A percentile compares a stretch with the other conserved stretches of the same genome.
phyloP scores from a whole-genome alignment of 192 early-diverging fungal genomes.

The Mortierella alpina region DNA sequence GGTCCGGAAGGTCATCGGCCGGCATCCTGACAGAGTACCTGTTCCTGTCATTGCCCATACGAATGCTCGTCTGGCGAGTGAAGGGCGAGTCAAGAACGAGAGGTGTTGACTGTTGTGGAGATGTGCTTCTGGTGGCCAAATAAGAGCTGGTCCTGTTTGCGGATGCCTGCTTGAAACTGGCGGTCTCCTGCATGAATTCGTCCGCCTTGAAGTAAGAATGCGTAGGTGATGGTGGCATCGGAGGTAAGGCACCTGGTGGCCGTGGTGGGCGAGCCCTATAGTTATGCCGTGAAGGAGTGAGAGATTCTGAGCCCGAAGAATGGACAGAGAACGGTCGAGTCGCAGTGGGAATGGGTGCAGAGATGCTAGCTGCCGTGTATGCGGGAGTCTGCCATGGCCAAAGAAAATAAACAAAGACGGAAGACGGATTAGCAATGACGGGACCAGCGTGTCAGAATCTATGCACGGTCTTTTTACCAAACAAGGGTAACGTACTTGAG shows the following conservation, averaged over 20 bases:
- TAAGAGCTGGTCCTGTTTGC: slow-evolving; percentile 12
- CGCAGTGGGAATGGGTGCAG: slow-evolving; percentile 14
- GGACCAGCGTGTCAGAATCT: neutral
- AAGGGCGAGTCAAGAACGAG: slow-evolving; percentile 38
- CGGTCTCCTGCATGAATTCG: slow-evolving; percentile 1
- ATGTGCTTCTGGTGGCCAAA: slow-evolving; percentile 20
- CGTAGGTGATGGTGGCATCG: slow-evolving; percentile 23
- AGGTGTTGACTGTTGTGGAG: slow-evolving; percentile 10
- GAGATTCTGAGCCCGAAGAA: slow-evolving; percentile 15
- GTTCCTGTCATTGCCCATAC: slow-evolving; percentile 39
- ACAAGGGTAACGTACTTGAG: neutral
- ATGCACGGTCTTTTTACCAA: neutral
- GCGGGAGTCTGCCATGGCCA: neutral
- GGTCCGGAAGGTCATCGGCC: slow-evolving; percentile 9
- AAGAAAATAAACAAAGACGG: neutral
- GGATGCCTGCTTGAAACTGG: neutral
- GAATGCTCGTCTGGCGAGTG: slow-evolving; percentile 40
- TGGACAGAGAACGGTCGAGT: slow-evolving; percentile 22
- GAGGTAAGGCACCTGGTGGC: slow-evolving; percentile 19
- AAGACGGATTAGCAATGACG: neutral
- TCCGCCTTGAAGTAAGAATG: slow-evolving; percentile 10
- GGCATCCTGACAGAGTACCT: slow-evolving; percentile 49
- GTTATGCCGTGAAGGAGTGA: slow-evolving; percentile 22
- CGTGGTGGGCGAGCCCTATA: slow-evolving; percentile 35
- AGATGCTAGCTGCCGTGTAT: slow-evolving; percentile 25